Evolutionary conservation across 192 early-diverging fungal genomes (phyloP), one percentile per base, ranked within the genome.

Genomic region (Backusella australiensis): DNA sequence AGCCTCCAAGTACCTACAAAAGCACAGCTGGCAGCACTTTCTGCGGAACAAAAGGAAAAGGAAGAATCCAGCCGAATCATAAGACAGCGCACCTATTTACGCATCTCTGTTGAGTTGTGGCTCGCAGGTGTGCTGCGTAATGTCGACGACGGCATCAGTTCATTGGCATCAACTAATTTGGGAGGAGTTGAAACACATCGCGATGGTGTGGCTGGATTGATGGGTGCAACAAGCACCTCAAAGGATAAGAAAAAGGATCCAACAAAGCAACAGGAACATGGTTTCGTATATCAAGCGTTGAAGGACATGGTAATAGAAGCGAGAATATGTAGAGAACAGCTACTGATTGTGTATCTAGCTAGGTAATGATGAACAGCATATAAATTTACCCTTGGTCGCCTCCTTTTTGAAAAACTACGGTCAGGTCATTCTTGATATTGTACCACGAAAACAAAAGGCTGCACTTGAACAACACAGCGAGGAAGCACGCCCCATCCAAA

Each of bases 101-200:
- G 96, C 7, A 80, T 97, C 9, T 78, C 94, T 4, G 84, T 87
- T 7, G 97, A 99, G 59, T 88, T 99, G 46, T 96, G 94, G 85
- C 79, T 96, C 17, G 89, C 89, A 7, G 94, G 93, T 1, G 86
- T 98, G 17, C 78, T 94, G 35, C 77, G 87, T 14, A 90, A 93
- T 66, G 77, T 89, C 26, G 88, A 90, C 49, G 92, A 93, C 42
- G 89, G 88, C 9, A 78, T 92, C 36, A 76, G 82, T 11, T 87
- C 78, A 15, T 76, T 82, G 8, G 77, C 81, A 82, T 80, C 87
- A 78, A 79, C 72, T 12, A 75, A 74, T 68, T 38, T 76, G 34
- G 77, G 80, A 41, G 78, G 77, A 7, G 85, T 85, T 49, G 83
- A 86, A 56, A 75, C 79, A 1, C 80, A 84, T 21, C 80, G 84